Conservation (phyloP, 73 alveolate species). For the Paramecium biaurelia region DNA sequence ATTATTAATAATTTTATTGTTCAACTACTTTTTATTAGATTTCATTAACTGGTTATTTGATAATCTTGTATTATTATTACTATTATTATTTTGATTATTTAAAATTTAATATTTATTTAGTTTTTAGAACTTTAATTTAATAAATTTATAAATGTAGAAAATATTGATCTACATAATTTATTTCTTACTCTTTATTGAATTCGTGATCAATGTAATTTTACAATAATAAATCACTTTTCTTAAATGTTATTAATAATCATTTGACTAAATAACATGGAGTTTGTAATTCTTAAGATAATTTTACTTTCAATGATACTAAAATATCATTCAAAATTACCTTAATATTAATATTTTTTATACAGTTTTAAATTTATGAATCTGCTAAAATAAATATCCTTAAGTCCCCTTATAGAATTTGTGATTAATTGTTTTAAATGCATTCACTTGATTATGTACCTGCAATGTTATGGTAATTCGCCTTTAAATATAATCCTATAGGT, state of each 20-base stretch:
- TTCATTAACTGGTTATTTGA: background rate
- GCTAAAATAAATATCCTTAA: background rate
- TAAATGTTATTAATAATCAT: background rate
- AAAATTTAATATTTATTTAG: background rate
- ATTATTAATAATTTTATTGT: no score
- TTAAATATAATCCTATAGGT: background rate
- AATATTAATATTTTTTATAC: background rate
- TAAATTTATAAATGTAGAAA: background rate
- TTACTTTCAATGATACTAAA: background rate
- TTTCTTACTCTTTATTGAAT: background rate
- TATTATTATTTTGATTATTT: background rate
- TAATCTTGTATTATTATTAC: background rate
- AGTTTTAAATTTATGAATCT: background rate
- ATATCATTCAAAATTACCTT: background rate
- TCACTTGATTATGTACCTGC: background rate
- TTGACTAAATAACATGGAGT: background rate
- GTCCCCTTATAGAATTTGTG: background rate
- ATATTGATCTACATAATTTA: background rate
- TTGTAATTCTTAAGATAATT: background rate
- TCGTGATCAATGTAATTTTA: background rate
- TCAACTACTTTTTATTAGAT: background rate
- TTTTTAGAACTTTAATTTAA: background rate
- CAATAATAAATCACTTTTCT: background rate
- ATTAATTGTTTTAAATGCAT: background rate
- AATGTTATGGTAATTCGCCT: background rate